Evolutionary conservation across 2,329 filamentous ascomycete genomes (phyloP), one percentile per base, ranked within the genome.

Genomic region (Didymella pinodella): DNA sequence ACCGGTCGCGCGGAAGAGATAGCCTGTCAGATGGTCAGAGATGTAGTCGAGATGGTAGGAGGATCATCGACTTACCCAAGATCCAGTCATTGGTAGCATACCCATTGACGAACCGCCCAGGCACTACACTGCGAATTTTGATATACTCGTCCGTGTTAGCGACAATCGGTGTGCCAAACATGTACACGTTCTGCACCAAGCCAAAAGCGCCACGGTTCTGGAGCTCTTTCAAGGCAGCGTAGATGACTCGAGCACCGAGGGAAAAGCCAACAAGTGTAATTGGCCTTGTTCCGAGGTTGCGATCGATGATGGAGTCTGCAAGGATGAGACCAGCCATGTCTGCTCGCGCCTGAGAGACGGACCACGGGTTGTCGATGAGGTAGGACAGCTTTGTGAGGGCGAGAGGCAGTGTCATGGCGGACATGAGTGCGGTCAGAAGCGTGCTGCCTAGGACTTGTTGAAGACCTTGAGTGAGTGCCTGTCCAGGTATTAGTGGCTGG

Each of bases 21-120:
- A 99, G 14, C 87, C 83, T 81, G 53, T 31, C 18, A 11, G 8
- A 34, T 7, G 6, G 36, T 58, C 69, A 52, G 60, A 47, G n/a
- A 54, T 8, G 3, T n/a, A 12, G 6, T 8, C 32, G 22, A 22
- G 48, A 26, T 6, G 26, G 20, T 12, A 7, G 16, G 20, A 45
- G 16, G 14, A 20, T 47, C 0, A 20, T 47, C 0, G 36, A 32
- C 75, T 48, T 71, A 61, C 90, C 93, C 48, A 99, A 79, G 70
- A 99, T 98, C 95, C 95, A 99, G 79, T 99, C 95, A 74, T 95
- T 97, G 47, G 86, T 90, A 67, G 95, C 91, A 79, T 93, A 99
- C 16, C 92, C 95, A 72, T 97, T 99, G 64, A 99, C 88, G 67
- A 98, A 97, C 41, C 93, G 87, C n/a, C 95, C 95, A 7, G 91